A percentile compares a stretch with the other conserved stretches of the same genome.
These are phyloP conservation scores for Fusarium sp. DNA, from an alignment of 2,329 filamentous ascomycete species.

Conservation along the genomic window DNA sequence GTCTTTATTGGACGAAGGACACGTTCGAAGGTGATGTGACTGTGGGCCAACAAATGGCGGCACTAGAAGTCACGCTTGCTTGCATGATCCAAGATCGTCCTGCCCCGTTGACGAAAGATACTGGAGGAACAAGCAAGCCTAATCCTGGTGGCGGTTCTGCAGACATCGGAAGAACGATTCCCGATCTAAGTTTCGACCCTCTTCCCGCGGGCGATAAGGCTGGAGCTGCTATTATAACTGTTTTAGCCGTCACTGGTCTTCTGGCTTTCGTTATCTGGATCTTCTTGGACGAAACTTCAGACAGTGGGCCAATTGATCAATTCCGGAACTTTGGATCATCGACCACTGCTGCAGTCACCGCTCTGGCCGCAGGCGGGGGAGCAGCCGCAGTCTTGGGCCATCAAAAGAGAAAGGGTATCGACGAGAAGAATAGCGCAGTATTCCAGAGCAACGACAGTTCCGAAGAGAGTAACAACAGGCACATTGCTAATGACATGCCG, in stretches of 20 bases:
- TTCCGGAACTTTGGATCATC: slow-evolving; percentile 46
- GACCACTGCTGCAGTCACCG: slow-evolving; percentile 34
- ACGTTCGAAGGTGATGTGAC: slow-evolving; percentile 70
- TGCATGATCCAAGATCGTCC: slow-evolving; percentile 64
- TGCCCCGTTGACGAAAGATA: slow-evolving; percentile 61
- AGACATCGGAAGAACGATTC: slow-evolving; percentile 58
- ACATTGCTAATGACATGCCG: slow-evolving; percentile 20
- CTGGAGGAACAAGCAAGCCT: slow-evolving; percentile 69
- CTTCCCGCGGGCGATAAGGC: slow-evolving; percentile 71
- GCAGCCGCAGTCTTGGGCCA: slow-evolving; percentile 37
- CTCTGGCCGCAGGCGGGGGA: slow-evolving; percentile 42
- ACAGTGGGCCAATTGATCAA: slow-evolving; percentile 51
- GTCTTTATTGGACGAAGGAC: slow-evolving; percentile 68
- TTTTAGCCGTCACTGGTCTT: slow-evolving; percentile 66
- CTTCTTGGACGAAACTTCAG: slow-evolving; percentile 61
- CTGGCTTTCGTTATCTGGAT: slow-evolving; percentile 65
- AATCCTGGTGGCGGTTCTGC: slow-evolving; percentile 60
- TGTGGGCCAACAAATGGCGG: slow-evolving; percentile 78
- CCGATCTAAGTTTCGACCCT: slow-evolving; percentile 42
- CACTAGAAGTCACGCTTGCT: slow-evolving; percentile 72
- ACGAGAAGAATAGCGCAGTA: slow-evolving; percentile 43
- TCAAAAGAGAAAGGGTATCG: slow-evolving; percentile 30
- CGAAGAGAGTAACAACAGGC: slow-evolving; percentile 37
- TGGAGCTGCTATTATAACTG: slow-evolving; percentile 75
- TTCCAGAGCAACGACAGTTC: slow-evolving; percentile 42